phyloP scores from a whole-genome alignment of 768 basidiomycete genomes.

The Mycena indigotica region DNA sequence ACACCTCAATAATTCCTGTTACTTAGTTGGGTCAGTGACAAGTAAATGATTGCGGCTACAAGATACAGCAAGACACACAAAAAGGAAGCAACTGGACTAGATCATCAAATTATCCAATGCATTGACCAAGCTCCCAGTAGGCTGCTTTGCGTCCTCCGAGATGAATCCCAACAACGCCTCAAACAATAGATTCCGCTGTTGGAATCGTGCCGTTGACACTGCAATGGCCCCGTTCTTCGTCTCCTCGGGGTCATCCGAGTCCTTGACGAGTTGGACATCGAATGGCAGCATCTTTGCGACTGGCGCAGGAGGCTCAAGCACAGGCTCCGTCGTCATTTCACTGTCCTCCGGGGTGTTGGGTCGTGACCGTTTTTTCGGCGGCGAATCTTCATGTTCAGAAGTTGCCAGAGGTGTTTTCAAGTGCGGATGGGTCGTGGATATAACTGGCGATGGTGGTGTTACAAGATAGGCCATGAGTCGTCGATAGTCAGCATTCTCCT shows the following conservation, averaged over 20 bases:
- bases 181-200: constrained; percentile 70
- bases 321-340: constrained; percentile 37
- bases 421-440: constrained; percentile 23
- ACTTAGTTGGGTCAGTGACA: too few species aligned
- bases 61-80: constrained; percentile 10
- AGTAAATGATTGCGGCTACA: background rate
- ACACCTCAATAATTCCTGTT: too few species aligned
- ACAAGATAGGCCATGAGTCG: constrained; percentile 68
- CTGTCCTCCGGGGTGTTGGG: constrained; percentile 42
- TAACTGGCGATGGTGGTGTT: constrained; percentile 34
- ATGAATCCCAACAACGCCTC: constrained; percentile 68
- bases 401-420: constrained; percentile 18
- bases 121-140: constrained; percentile 62
- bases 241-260: constrained; percentile 23
- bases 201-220: constrained; percentile 53
- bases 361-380: constrained; percentile 49
- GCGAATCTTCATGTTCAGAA: constrained; percentile 32
- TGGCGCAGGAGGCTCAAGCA: background rate
- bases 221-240: constrained; percentile 22
- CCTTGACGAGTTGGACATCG: constrained; percentile 24
- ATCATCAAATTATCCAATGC: constrained; percentile 49
- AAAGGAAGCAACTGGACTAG: constrained; percentile 21
- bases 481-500: constrained; percentile 65
- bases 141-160: constrained; percentile 65
- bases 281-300: constrained; percentile 30